Conservation (phyloP, 106 monocot species). For the Allium fistulosum region DNA sequence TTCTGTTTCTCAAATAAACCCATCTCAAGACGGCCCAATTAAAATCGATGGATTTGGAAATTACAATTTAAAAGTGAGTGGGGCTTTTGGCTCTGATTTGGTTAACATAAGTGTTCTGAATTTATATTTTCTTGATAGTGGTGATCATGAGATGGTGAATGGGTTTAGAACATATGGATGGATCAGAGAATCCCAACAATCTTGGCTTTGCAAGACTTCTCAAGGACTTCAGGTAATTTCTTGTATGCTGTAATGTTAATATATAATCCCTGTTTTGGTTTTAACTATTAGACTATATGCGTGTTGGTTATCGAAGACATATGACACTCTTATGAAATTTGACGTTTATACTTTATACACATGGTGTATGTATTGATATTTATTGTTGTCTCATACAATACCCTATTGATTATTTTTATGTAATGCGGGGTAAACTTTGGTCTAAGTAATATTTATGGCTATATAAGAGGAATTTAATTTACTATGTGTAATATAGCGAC, state of each 20-base stretch:
- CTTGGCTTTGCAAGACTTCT: constrained; percentile 58
- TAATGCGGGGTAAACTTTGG: too few relatives aligned
- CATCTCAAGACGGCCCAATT: background rate
- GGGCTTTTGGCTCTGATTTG: constrained; percentile 49
- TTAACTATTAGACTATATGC: too few relatives aligned
- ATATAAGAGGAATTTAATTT: too few relatives aligned
- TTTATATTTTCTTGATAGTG: constrained; percentile 86
- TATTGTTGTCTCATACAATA: too few relatives aligned
- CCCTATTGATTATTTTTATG: too few relatives aligned
- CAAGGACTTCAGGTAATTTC: constrained; percentile 49
- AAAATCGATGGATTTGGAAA: constrained; percentile 82
- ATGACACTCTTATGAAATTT: too few relatives aligned
- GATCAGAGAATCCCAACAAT: constrained; percentile 81
- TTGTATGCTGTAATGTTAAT: background rate
- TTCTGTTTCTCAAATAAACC: constrained; percentile 61
- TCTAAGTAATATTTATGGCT: too few relatives aligned
- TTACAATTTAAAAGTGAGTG: constrained; percentile 56
- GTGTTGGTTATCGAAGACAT: too few relatives aligned
- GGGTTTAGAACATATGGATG: constrained; percentile 69
- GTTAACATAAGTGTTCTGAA: constrained; percentile 65
- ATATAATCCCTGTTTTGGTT: too few relatives aligned
- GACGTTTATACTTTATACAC: too few relatives aligned
- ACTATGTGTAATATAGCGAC: too few relatives aligned
- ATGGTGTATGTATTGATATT: too few relatives aligned
- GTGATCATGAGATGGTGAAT: constrained; percentile 48